These are phyloP conservation scores for Fusarium pseudoanthophilum DNA, from an alignment of 2,329 filamentous ascomycete species.

Conservation along the genomic window DNA sequence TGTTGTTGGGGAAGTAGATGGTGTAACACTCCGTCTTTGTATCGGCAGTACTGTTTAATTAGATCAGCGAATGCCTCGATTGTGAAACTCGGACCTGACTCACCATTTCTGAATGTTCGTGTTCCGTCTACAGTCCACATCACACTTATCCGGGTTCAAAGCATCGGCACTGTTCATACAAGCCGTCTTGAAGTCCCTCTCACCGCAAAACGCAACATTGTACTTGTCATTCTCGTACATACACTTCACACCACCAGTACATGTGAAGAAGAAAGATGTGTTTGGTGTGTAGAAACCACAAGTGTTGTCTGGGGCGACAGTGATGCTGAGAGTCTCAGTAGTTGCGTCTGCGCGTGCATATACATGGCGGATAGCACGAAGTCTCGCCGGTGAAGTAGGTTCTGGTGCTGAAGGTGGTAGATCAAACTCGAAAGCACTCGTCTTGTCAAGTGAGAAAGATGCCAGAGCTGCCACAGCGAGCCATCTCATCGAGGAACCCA, in stretches of 20 bases:
- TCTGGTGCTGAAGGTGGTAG: slow-evolving; percentile 21
- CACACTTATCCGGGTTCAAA: slow-evolving; percentile 12
- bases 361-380: neutral
- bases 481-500: slow-evolving; percentile 27
- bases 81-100: neutral
- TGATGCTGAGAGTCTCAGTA: slow-evolving; percentile 13
- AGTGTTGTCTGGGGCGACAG: slow-evolving; percentile 16
- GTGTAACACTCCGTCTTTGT: slow-evolving; percentile 17
- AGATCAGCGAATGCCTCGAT: neutral
- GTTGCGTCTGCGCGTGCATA: slow-evolving; percentile 10
- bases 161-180: slow-evolving; percentile 18
- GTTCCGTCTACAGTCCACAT: slow-evolving; percentile 24
- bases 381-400: slow-evolving; percentile 11
- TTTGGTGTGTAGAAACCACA: slow-evolving; percentile 18
- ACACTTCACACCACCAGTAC: slow-evolving; percentile 3
- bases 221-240: slow-evolving; percentile 32
- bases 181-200: slow-evolving; percentile 10
- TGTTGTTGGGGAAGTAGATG: slow-evolving; percentile 13
- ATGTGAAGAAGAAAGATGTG: slow-evolving; percentile 17
- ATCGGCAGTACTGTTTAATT: slow-evolving; percentile 8
- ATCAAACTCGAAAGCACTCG: slow-evolving; percentile 17
- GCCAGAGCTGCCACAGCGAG: slow-evolving; percentile 13
- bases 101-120: slow-evolving; percentile 31
- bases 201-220: slow-evolving; percentile 26
- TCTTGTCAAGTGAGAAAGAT: slow-evolving; percentile 12